Conservation (phyloP, 257 asterid genomes). For the Solanum habrochaites region DNA sequence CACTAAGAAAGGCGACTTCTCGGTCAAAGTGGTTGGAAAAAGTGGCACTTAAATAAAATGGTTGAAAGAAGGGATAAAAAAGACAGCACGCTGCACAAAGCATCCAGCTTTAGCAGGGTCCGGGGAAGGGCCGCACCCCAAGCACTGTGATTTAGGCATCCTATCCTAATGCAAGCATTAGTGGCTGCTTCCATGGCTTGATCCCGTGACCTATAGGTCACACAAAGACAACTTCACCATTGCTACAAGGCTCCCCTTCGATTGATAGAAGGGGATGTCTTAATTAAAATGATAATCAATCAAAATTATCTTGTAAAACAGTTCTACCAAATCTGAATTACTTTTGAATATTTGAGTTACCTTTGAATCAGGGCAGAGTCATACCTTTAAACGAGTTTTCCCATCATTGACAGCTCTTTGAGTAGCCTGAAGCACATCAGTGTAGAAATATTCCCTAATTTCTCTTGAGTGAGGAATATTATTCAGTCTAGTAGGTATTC, state of each 20-base stretch:
- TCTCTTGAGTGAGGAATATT: constrained; percentile 97
- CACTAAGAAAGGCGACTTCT: neutral
- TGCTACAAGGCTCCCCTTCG: neutral
- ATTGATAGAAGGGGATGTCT: neutral
- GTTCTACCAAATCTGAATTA: neutral
- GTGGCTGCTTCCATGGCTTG: neutral
- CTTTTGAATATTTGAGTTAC: neutral
- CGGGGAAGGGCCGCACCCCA: neutral
- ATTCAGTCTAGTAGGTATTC: constrained; percentile 86
- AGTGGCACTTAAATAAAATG: neutral
- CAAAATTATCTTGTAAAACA: neutral
- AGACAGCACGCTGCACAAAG: neutral
- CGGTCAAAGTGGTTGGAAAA: neutral
- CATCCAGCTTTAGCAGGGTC: neutral
- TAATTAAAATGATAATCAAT: too few species aligned
- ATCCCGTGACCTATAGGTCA: neutral
- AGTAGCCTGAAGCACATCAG: constrained; percentile 79
- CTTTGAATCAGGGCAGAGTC: neutral
- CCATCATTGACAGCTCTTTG: constrained; percentile 71
- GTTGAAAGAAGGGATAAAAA: neutral
- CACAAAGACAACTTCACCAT: neutral
- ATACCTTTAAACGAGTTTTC: constrained; percentile 75
- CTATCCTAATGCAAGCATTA: neutral
- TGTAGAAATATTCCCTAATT: constrained; percentile 79
- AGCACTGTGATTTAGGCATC: neutral